Percentiles rank a stretch among this genome's conserved stretches.
phyloP scores from a whole-genome alignment of 345 rosid genomes.

The Theobroma cacao region DNA sequence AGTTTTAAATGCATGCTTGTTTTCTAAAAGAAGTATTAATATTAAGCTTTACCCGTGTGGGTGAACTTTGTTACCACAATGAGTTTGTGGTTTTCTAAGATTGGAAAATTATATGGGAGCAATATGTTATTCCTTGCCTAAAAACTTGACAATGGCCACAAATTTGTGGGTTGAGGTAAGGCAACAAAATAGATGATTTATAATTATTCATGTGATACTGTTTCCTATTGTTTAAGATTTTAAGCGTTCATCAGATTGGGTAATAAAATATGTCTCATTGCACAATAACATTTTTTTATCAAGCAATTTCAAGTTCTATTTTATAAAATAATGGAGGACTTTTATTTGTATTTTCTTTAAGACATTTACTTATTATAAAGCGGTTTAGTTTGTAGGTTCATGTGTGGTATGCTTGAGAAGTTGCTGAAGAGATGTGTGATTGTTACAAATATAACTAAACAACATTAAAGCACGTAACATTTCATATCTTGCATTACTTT shows the following conservation, averaged over 20 bases:
- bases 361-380: not conserved
- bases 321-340: not conserved
- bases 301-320: not conserved
- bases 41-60: not conserved
- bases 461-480: constrained; percentile 1
- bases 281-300: not conserved
- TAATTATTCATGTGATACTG: not conserved
- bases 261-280: not conserved
- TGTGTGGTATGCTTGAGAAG: not conserved
- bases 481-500: not conserved
- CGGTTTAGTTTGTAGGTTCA: not conserved
- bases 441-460: not conserved
- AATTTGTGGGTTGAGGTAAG: not conserved
- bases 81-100: not conserved
- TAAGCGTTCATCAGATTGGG: not conserved
- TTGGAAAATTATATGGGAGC: not conserved
- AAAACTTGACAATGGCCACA: not conserved
- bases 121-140: not conserved
- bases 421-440: not conserved
- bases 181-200: not conserved
- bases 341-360: not conserved
- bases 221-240: not conserved
- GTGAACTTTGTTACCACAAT: not conserved
- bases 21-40: not conserved
- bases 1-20: not conserved